These are phyloP conservation scores for Mycena polygramma DNA, from an alignment of 768 basidiomycete species.

Conservation along the genomic window DNA sequence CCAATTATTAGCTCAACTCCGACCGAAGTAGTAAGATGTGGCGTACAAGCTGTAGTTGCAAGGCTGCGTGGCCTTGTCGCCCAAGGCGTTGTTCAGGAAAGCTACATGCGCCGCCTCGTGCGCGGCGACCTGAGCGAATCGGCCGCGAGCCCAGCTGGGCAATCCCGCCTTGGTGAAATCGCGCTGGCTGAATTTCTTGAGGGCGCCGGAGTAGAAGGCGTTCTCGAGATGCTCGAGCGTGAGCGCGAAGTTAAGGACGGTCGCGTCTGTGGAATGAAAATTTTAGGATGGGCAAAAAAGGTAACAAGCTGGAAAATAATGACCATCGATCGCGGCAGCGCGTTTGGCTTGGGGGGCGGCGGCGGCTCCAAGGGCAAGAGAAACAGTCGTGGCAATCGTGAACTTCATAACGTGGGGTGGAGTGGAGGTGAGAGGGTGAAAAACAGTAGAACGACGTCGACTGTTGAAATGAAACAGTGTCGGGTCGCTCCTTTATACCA, in stretches of 20 bases:
- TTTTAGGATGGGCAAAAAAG: not conserved
- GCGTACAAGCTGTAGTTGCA: conserved; percentile 73
- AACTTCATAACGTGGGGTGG: conserved; percentile 16
- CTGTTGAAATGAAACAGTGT: conserved; percentile 4
- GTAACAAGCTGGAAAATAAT: not conserved
- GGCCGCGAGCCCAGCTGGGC: conserved; percentile 58
- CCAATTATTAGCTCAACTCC: not conserved
- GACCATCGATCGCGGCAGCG: conserved; percentile 8
- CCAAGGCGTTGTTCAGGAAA: conserved; percentile 53
- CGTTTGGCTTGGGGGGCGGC: conserved; percentile 22
- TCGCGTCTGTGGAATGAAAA: conserved; percentile 34
- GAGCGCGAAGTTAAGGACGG: conserved; percentile 58
- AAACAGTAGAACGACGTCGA: not conserved
- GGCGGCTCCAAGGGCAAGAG: conserved; percentile 17
- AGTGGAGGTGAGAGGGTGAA: conserved; percentile 19
- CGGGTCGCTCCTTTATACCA: conserved; percentile 7
- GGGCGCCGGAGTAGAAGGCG: conserved; percentile 56
- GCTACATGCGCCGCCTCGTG: conserved; percentile 65
- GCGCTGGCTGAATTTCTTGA: conserved; percentile 55
- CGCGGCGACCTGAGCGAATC: conserved; percentile 61
- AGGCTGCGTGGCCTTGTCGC: conserved; percentile 62
- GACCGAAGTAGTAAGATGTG: not conserved
- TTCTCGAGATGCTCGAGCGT: conserved; percentile 61
- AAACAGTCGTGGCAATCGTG: conserved; percentile 1
- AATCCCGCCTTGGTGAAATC: conserved; percentile 62